Evolutionary conservation across 139 green algal genomes (phyloP), one percentile per base, ranked within the genome.

Genomic region (Haematococcus sp.): DNA sequence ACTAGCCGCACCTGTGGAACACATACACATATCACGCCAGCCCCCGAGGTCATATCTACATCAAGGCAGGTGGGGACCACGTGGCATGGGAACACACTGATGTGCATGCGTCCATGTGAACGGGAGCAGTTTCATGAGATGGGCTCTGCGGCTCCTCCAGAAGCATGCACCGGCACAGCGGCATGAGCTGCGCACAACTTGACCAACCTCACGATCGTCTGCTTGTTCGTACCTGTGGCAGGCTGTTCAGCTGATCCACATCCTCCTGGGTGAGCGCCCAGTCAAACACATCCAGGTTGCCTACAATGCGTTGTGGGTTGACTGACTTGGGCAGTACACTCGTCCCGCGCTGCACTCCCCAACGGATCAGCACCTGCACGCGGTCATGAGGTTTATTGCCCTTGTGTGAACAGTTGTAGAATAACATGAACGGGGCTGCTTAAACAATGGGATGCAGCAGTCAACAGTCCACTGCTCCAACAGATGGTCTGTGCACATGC

Each of bases 271-370:
- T 46, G 20, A 97, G 75, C n/a, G 81, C 63, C 90, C 84, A 94
- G 31, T 81, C 74, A 19, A 91, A 40, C 1, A 96, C 89, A 51
- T 96, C 85, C 63, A 98, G 69, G 83, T 98, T 97, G 25, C 79
- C 63, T n/a, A 74, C 49, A 60, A 98, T 94, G 63, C 93, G 90
- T 0, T 82, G 73, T 4, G 83, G 64, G 27, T 91, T 90, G 28
- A 86, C 88, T 16, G 68, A 88, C 84, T 98, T 98, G 43, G 94
- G 90, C 76, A 98, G 90, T 56, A 96, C 87, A 27, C 79, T 91
- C n/a, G 87, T 95, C 59, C 92, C 91, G 25, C 88, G 86, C 83
- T 98, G 89, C n/a, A 98, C 19, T 27, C 77, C 91, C 94, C 94
- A 98, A 1, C 91, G 87, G 35, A 98, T 85, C 19, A 97, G 70